Conservation (phyloP, 257 asterid species). For the Capsicum chinense region DNA sequence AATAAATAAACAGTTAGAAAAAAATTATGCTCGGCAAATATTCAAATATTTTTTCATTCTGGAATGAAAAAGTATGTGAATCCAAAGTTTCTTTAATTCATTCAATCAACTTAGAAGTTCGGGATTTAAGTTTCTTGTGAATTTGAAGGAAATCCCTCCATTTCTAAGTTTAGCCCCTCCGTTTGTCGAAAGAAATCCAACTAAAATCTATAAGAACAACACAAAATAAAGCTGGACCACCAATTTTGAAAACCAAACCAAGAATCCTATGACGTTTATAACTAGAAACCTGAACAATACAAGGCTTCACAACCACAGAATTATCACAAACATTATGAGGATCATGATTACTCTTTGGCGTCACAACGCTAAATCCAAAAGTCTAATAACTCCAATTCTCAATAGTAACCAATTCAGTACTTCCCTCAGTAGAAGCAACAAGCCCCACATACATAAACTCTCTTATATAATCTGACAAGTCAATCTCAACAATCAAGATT, state of each 20-base stretch:
- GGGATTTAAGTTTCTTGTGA: too few relatives aligned
- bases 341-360: slow-evolving; percentile 17
- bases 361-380: slow-evolving; percentile 50
- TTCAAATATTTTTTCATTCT: too few relatives aligned
- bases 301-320: slow-evolving; percentile 51
- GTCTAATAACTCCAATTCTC: slow-evolving; percentile 86
- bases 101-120: too few relatives aligned
- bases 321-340: slow-evolving; percentile 80
- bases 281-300: slow-evolving; percentile 52
- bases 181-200: slow-evolving; percentile 58
- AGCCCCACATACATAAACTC: slow-evolving; percentile 53
- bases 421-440: slow-evolving; percentile 93
- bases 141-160: too few relatives aligned
- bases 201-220: slow-evolving; percentile 58
- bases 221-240: slow-evolving; percentile 64
- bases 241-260: slow-evolving; percentile 77
- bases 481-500: too few relatives aligned
- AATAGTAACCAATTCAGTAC: slow-evolving; percentile 73
- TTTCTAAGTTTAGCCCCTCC: slow-evolving; percentile 41
- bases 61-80: too few relatives aligned
- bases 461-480: too few relatives aligned
- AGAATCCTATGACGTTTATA: slow-evolving; percentile 49
- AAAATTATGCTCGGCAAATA: too few relatives aligned
- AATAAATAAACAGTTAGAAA: too few relatives aligned
- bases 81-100: too few relatives aligned